These are phyloP conservation scores for Caryopteris hybrid DNA, from an alignment of 305 asterid genomes.

Conservation along the genomic window DNA sequence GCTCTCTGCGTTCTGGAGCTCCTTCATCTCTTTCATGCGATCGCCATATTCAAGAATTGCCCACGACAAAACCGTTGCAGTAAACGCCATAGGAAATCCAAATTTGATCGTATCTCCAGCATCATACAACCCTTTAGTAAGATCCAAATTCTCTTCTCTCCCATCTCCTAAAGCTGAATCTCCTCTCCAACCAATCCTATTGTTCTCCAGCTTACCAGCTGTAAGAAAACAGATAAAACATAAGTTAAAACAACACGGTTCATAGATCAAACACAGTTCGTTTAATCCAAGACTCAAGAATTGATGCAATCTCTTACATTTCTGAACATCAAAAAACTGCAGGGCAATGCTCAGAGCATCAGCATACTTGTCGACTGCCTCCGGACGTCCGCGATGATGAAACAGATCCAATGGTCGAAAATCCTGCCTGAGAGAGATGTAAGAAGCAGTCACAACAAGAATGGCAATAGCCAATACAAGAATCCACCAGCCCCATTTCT, in stretches of 20 bases:
- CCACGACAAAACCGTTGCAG: constrained; percentile 72
- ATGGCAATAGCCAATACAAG: constrained; percentile 26
- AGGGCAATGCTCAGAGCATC: constrained; percentile 46
- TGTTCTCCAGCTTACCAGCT: constrained; percentile 63
- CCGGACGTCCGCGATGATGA: constrained; percentile 11
- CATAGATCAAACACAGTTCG: not conserved
- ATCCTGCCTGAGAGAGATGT: constrained; percentile 36
- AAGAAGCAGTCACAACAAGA: constrained; percentile 39
- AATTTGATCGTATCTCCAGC: constrained; percentile 67
- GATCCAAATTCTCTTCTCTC: constrained; percentile 43
- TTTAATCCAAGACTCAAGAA: not conserved
- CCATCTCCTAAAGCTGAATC: constrained; percentile 64
- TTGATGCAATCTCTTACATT: constrained; percentile 30
- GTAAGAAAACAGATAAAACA: not conserved
- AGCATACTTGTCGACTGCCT: constrained; percentile 31
- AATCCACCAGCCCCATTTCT: constrained; percentile 29
- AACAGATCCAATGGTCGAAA: constrained; percentile 16
- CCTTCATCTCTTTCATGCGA: constrained; percentile 35
- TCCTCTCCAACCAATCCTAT: constrained; percentile 64
- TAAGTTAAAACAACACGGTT: not conserved
- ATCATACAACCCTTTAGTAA: constrained; percentile 60
- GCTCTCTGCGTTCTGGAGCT: constrained; percentile 37
- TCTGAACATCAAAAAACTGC: constrained; percentile 62
- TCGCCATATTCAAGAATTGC: constrained; percentile 47
- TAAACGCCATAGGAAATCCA: constrained; percentile 75